phyloP scores from a whole-genome alignment of 2,329 filamentous ascomycete genomes.

The Sporothrix protearum region DNA sequence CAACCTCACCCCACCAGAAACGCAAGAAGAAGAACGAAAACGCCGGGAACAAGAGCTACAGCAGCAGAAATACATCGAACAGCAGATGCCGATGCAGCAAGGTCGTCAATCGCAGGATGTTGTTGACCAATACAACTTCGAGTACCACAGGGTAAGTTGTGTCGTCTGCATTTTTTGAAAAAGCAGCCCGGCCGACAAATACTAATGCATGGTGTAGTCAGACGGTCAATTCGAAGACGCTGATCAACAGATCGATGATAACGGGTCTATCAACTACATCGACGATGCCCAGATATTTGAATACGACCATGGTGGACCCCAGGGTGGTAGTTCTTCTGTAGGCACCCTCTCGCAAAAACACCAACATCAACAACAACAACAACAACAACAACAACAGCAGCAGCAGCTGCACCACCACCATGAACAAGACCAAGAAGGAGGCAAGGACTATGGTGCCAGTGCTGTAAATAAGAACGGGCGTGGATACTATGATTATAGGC shows the following conservation, averaged over 20 bases:
- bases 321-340: not conserved
- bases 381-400: slow-evolving; percentile 6
- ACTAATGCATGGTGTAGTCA: slow-evolving; percentile 18
- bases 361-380: not conserved
- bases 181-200: not conserved
- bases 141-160: slow-evolving; percentile 38
- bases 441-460: not conserved
- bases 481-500: slow-evolving; percentile 32
- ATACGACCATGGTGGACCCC: slow-evolving; percentile 34
- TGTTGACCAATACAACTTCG: slow-evolving; percentile 36
- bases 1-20: slow-evolving; percentile 64
- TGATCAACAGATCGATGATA: slow-evolving; percentile 29
- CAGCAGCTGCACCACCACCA: not conserved
- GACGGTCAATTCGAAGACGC: slow-evolving; percentile 35
- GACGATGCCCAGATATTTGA: slow-evolving; percentile 38
- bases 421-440: not conserved
- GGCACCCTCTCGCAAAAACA: not conserved
- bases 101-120: slow-evolving; percentile 28
- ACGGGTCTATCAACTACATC: slow-evolving; percentile 32
- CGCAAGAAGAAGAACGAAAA: slow-evolving; percentile 46
- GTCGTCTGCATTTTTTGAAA: not conserved
- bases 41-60: slow-evolving; percentile 46
- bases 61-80: slow-evolving; percentile 34
- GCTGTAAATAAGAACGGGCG: slow-evolving; percentile 10
- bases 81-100: slow-evolving; percentile 28